Base-by-base conservation (phyloP, 495 filamentous ascomycete species). In the Apodospora peruviana region DNA sequence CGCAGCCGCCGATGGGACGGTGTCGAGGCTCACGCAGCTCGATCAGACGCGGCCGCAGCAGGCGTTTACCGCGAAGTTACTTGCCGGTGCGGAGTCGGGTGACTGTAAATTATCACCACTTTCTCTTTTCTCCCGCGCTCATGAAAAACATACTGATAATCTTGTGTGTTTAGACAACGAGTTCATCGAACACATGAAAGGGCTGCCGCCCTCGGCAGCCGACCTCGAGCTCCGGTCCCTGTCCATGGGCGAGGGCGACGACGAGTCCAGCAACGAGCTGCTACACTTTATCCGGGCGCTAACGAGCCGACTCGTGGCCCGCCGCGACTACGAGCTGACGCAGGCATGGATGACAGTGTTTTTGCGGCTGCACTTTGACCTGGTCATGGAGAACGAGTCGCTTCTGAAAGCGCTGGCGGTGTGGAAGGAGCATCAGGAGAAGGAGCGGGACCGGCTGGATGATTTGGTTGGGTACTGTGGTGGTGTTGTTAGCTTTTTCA, bases 331-430 rank as follows among this genome's bases (percentile, higher is more conserved):
- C 64, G 93, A 98, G 62, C 75, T 98, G 40, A 84, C 88, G 35
- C 90, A 96, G 68, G 88, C 88, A 9, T 98, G 94, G 93, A 95
- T 98, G 87, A 80, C 83, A 14, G 90, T 96, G 0, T 93, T 96
- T 56, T 57, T 98, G 46, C 79, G 83, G 42, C 63, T 91, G 29
- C 90, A 96, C 67, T 73, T 71, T 44, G 74, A 77, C 55, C 35
- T 71, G 36, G 64, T 76, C 47, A 70, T 67, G 61, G 67, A 48
- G 49, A 71, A 60, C 57, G 56, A 65, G 56, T 40, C 50, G 34
- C 59, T 71, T 45, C 69, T 76, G 47, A 62, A 66, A 9, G 78
- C 72, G 47, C 61, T 93, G 45, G 58, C 59, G 20, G 68, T 72
- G 47, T 95, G 90, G 88, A 77, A 77, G 60, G 66, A 66, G 40